phyloP scores from a whole-genome alignment of 768 basidiomycete genomes.

The Naganishia onofrii region DNA sequence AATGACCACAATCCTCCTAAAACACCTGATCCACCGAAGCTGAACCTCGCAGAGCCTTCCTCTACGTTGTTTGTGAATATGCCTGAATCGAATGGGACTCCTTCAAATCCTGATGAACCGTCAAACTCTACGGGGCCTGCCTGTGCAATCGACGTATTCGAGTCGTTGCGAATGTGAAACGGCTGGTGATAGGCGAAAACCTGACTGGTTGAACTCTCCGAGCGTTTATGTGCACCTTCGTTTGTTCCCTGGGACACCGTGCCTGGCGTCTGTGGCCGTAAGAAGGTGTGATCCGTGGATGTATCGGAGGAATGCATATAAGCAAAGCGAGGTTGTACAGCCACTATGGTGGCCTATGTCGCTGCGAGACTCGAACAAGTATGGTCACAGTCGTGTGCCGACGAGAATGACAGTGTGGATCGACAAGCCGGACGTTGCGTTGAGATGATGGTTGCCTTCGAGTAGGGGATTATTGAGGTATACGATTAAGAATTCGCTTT shows the following conservation, averaged over 20 bases:
- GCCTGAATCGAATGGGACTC: background rate
- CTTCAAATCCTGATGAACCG: conserved; percentile 12
- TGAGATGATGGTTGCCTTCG: background rate
- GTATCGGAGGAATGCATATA: conserved; percentile 12
- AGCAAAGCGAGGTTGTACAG: background rate
- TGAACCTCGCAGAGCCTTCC: background rate
- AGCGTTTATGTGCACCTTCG: conserved; percentile 1
- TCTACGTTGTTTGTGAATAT: background rate
- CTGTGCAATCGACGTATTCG: conserved; percentile 2
- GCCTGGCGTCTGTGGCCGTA: background rate
- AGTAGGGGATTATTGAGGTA: background rate
- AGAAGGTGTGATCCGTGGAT: conserved; percentile 3
- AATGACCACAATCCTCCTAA: conserved; percentile 16
- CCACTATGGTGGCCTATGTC: background rate
- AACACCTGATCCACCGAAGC: background rate
- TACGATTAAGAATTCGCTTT: background rate
- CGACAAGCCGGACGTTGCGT: background rate
- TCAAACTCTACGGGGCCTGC: background rate
- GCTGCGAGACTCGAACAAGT: background rate
- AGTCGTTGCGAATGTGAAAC: conserved; percentile 18
- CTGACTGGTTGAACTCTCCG: background rate
- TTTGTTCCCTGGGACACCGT: background rate
- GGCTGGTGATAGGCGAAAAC: background rate
- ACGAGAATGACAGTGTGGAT: background rate
- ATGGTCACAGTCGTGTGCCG: background rate